A percentile compares a stretch with the other conserved stretches of the same genome.
Evolutionary conservation across 176 grass and related monocot species (phyloP).

Genomic region (bread wheat (Triticum aestivum)): IWGSC_CS_RefSeq_v2.1 NC_057799.1:14846868-14847367

Average conservation of each 20-base stretch:
- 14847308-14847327: not conserved
- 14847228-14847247: not conserved
- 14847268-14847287: not conserved
- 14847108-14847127: not conserved
- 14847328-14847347: not conserved
- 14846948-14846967: conserved; percentile 83
- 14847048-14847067: not conserved
- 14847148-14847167: no score
- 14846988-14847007: conserved; percentile 92
- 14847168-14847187: not conserved
- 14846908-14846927: conserved; percentile 6
- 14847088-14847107: not conserved
- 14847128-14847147: not conserved
- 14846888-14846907: not conserved
- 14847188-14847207: not conserved
- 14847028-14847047: conserved; percentile 57
- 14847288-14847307: not conserved
- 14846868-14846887: not conserved
- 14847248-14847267: not conserved
- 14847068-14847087: not conserved
- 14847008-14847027: conserved; percentile 78
- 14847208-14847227: not conserved
- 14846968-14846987: conserved; percentile 95
- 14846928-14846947: conserved; percentile 84
- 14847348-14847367: not conserved